Percentiles rank a stretch among this genome's conserved stretches.
phyloP scores from a whole-genome alignment of 2,329 filamentous ascomycete species.

The Xylariaceae sp. region DNA sequence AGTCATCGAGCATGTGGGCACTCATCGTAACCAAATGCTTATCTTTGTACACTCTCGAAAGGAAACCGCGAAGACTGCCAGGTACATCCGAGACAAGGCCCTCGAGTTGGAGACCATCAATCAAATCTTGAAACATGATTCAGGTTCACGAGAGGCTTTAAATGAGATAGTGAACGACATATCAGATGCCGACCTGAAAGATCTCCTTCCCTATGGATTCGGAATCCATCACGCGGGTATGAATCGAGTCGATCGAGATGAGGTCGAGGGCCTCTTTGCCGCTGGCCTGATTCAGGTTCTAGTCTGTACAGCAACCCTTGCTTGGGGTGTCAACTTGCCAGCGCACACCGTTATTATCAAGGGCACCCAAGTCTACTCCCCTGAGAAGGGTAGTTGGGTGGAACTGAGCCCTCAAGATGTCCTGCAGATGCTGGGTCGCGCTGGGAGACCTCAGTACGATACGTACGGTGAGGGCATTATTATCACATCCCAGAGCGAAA shows the following conservation, averaged over 20 bases:
- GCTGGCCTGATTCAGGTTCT: constrained; percentile 92
- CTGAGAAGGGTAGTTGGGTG: constrained; percentile 98
- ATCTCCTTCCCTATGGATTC: constrained; percentile 92
- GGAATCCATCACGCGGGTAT: constrained; percentile 99
- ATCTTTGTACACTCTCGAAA: constrained; percentile 99
- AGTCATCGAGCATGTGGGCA: constrained; percentile 92
- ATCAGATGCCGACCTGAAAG: constrained; percentile 86
- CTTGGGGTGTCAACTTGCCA: constrained; percentile 98
- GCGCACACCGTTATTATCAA: constrained; percentile 99
- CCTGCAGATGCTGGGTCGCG: constrained; percentile 96
- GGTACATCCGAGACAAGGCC: constrained; percentile 94
- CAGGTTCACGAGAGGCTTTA: constrained; percentile 85
- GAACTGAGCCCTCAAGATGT: constrained; percentile 97
- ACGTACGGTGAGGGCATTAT: constrained; percentile 99
- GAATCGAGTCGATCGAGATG: constrained; percentile 90
- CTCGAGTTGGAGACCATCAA: constrained; percentile 97
- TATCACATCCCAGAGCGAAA: constrained; percentile 91
- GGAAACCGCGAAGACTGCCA: constrained; percentile 96
- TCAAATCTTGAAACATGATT: constrained; percentile 90
- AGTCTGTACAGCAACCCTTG: constrained; percentile 95
- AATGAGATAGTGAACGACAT: constrained; percentile 82
- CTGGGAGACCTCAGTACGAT: constrained; percentile 93
- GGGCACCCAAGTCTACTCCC: constrained; percentile 96
- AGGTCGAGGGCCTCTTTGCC: constrained; percentile 92
- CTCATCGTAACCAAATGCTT: constrained; percentile 94